phyloP scores from a whole-genome alignment of 495 filamentous ascomycete genomes.

The Penicillium manginii region DNA sequence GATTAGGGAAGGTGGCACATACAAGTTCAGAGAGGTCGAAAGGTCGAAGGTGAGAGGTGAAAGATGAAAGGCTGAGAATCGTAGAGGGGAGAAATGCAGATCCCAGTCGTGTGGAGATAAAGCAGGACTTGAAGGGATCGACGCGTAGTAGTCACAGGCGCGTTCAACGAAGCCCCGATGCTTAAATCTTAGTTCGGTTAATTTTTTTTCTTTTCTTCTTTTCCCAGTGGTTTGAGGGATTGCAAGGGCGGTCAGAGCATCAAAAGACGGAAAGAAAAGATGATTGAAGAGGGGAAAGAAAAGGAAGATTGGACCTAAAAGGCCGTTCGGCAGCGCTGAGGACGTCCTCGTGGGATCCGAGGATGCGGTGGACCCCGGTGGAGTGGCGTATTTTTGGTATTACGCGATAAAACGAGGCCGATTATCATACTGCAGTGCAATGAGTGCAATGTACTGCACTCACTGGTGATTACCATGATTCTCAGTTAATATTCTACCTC shows the following conservation, averaged over 20 bases:
- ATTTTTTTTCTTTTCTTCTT: slow-evolving; percentile 23
- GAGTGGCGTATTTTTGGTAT: slow-evolving; percentile 44
- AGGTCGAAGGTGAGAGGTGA: background rate
- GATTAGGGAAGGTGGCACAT: slow-evolving; percentile 3
- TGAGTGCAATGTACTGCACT: too few species aligned
- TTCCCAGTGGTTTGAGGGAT: slow-evolving; percentile 26
- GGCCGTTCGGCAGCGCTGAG: slow-evolving; percentile 35
- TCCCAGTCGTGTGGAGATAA: slow-evolving; percentile 19
- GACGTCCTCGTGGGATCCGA: slow-evolving; percentile 50
- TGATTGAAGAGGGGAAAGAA: slow-evolving; percentile 26
- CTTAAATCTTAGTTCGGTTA: slow-evolving; percentile 55
- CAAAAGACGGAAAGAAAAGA: slow-evolving; percentile 30
- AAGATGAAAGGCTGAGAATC: background rate
- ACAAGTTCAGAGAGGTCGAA: background rate
- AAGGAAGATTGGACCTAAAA: slow-evolving; percentile 37
- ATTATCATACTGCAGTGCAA: too few species aligned
- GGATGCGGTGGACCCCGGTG: slow-evolving; percentile 44
- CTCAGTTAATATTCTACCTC: too few species aligned
- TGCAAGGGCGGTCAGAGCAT: slow-evolving; percentile 51
- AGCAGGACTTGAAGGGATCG: slow-evolving; percentile 28
- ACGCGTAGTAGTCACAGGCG: slow-evolving; percentile 31
- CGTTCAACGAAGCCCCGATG: slow-evolving; percentile 43
- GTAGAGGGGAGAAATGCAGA: slow-evolving; percentile 7
- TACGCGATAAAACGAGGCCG: background rate
- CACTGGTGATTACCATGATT: too few species aligned